Conservation (phyloP, 495 filamentous ascomycete genomes). For the Immersiella caudata region DNA sequence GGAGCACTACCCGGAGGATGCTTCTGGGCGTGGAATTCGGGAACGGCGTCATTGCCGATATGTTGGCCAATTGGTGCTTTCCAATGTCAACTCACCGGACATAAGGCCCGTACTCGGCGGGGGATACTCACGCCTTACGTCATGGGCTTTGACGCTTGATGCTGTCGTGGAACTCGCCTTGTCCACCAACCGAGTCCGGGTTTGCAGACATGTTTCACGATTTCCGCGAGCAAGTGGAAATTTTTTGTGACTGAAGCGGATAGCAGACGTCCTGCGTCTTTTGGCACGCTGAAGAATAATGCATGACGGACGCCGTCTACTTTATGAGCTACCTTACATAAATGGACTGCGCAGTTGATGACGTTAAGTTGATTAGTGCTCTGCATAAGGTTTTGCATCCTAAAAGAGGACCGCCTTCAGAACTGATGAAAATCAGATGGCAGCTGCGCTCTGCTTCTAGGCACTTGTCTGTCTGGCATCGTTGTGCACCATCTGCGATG, state of each 20-base stretch:
- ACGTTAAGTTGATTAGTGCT: background rate
- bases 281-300: background rate
- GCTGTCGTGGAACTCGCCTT: conserved; percentile 60
- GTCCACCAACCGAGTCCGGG: conserved; percentile 54
- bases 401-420: background rate
- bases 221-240: background rate
- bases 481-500: too few relatives aligned
- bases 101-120: background rate
- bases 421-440: background rate
- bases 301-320: background rate
- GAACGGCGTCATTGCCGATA: conserved; percentile 59
- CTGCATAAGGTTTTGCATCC: background rate
- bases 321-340: background rate
- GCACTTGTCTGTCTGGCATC: too few relatives aligned
- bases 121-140: conserved; percentile 55
- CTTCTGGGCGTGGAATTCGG: conserved; percentile 64
- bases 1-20: conserved; percentile 68
- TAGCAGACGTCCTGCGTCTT: background rate
- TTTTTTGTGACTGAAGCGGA: background rate
- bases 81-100: background rate
- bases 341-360: background rate
- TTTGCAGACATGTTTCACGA: conserved; percentile 57
- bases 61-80: conserved; percentile 52
- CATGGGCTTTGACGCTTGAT: conserved; percentile 54
- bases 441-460: background rate